Percentiles rank a stretch among this genome's conserved stretches.
Conservation (phyloP, 805 yeast genomes). For the Tetrapisispora nanseiensis region DNA sequence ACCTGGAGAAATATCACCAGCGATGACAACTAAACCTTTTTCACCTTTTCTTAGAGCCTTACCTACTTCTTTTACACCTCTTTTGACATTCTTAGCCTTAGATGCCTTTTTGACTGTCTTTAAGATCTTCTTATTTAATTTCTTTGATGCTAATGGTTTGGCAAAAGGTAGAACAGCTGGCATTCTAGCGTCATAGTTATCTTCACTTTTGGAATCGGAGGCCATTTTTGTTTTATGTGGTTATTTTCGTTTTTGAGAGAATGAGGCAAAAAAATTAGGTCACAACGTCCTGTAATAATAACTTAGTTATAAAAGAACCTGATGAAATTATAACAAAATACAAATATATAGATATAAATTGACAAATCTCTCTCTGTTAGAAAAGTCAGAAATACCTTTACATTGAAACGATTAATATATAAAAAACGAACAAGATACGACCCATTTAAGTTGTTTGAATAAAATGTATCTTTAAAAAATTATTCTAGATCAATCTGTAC, state of each 20-base stretch:
- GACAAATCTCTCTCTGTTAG: too few species aligned
- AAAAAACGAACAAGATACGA: too few species aligned
- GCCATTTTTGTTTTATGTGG: constrained; percentile 1
- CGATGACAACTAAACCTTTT: constrained; percentile 90
- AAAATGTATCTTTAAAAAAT: too few species aligned
- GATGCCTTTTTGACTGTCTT: constrained; percentile 97
- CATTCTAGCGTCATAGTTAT: constrained; percentile 86
- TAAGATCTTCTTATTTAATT: constrained; percentile 86
- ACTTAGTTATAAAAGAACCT: too few species aligned
- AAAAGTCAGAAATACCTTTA: too few species aligned
- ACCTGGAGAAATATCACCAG: constrained; percentile 96
- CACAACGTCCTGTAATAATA: too few species aligned
- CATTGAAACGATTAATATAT: too few species aligned
- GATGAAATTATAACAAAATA: too few species aligned
- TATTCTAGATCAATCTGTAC: neutral
- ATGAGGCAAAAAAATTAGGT: neutral
- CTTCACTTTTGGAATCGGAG: constrained; percentile 33
- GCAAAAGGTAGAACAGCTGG: constrained; percentile 90
- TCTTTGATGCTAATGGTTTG: constrained; percentile 89
- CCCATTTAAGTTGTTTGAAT: too few species aligned
- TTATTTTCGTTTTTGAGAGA: neutral
- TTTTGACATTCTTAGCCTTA: constrained; percentile 93
- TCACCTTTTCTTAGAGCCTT: constrained; percentile 97
- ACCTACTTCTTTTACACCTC: constrained; percentile 98
- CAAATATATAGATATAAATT: too few species aligned